A percentile compares a stretch with the other conserved stretches of the same genome.
Conservation (phyloP, 1,139 yeast genomes). For the Martiniozyma asiatica region DNA sequence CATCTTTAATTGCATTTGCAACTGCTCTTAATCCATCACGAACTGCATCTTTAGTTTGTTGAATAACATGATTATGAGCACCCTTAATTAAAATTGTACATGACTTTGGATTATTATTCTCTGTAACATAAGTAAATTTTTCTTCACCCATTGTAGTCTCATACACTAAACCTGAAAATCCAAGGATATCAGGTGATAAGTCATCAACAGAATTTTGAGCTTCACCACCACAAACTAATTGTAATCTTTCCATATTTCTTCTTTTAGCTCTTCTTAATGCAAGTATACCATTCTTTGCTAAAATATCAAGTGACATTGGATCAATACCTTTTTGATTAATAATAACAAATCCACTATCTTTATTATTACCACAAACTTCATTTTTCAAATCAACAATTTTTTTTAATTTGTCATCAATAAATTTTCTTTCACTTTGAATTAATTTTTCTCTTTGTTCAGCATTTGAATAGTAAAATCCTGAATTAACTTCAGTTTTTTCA, state of each 20-base stretch:
- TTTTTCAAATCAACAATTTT: constrained; percentile 90
- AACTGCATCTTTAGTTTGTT: constrained; percentile 92
- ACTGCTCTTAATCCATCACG: constrained; percentile 96
- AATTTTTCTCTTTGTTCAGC: constrained; percentile 96
- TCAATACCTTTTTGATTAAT: constrained; percentile 96
- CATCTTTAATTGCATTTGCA: constrained; percentile 79
- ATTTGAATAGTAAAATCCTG: constrained; percentile 86
- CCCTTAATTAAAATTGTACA: constrained; percentile 90
- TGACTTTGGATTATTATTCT: constrained; percentile 81
- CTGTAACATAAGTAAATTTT: constrained; percentile 91
- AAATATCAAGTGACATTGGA: constrained; percentile 91
- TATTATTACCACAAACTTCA: constrained; percentile 72
- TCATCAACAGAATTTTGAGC: constrained; percentile 98
- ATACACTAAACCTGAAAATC: constrained; percentile 82
- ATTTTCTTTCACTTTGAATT: constrained; percentile 86
- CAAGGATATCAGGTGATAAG: constrained; percentile 70
- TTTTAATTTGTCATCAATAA: constrained; percentile 86
- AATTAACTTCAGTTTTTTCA: constrained; percentile 95
- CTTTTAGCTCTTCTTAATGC: constrained; percentile 97
- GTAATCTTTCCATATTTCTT: constrained; percentile 98
- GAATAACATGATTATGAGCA: constrained; percentile 77
- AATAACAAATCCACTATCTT: constrained; percentile 75
- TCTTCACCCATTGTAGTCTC: constrained; percentile 95
- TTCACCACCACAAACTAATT: constrained; percentile 91
- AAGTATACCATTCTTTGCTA: constrained; percentile 85